Base-by-base conservation (phyloP, 768 basidiomycete genomes). In the Mycena vulgaris region DNA sequence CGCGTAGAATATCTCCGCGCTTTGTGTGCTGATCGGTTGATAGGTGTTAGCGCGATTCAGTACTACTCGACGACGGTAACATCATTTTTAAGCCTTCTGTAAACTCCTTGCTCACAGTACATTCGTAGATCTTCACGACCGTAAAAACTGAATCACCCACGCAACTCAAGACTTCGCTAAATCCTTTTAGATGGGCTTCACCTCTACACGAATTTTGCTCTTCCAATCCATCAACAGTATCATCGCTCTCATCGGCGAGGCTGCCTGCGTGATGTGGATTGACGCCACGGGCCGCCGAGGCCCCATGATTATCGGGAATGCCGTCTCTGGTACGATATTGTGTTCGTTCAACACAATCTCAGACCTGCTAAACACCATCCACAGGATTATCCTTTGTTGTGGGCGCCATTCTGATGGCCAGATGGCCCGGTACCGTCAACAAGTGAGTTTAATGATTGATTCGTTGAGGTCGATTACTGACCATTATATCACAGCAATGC, bases 211-310 rank as follows among this genome's bases (percentile, higher is more conserved):
- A 16, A 83, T 86, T 37, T 82, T 89, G 19, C 80, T 87, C 37
- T 85, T 89, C 74, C 88, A 89, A 74, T 86, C 85, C 5, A 86
- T 88, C 72, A 89, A 88, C 77, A 86, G 84, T 30, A 77, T 88
- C 51, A 87, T 89, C 63, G 87, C 87, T 3, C 80, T 89, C 35
- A 83, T 87, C 48, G 88, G 87, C 5, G 86, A 89, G 70, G 79
- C 70, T 5, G 83, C 83, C 3, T 83, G 86, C 64, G 83, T 86
- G 30, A 64, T 85, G 9, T 87, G 83, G 82, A 77, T 86, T 23
- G 86, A 87, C 65, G 77, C 77, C 23, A 82, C 80, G 1, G 84
- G 85, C 9, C 75, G 85, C 28, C 74, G 85, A 48, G 61, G 63
- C 8, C 85, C 85, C 2, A 73, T 86, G 66, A 83, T 86, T 49